Conservation (phyloP, 768 basidiomycete genomes). For the Lactifluus rugatus region DNA sequence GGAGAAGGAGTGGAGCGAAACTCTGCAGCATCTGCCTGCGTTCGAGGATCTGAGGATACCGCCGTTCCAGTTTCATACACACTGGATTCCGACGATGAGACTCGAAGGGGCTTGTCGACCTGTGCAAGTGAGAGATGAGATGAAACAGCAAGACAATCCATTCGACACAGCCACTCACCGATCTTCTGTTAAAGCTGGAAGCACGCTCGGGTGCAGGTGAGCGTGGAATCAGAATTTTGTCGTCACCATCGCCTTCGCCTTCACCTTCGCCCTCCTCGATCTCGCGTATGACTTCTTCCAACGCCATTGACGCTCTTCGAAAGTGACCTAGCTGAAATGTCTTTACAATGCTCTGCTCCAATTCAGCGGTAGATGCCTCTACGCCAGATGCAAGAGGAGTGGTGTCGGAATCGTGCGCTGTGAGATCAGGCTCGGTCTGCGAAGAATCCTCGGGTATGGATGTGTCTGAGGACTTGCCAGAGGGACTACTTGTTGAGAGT, state of each 20-base stretch:
- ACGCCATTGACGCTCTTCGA: constrained; percentile 59
- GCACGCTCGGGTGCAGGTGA: constrained; percentile 29
- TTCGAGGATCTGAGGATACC: constrained; percentile 54
- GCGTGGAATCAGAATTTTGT: constrained; percentile 69
- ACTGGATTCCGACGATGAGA: constrained; percentile 20
- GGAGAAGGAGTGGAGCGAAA: constrained; percentile 55
- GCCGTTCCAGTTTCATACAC: constrained; percentile 59
- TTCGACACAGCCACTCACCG: constrained; percentile 12
- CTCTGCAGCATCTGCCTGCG: constrained; percentile 35
- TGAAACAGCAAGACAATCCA: background rate
- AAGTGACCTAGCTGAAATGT: constrained; percentile 42
- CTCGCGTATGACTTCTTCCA: constrained; percentile 69
- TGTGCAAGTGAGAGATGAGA: background rate
- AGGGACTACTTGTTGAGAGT: constrained; percentile 5
- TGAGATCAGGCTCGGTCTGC: constrained; percentile 3
- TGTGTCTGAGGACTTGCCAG: constrained; percentile 7
- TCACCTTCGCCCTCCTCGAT: constrained; percentile 52
- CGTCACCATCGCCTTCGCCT: constrained; percentile 37
- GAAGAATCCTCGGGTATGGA: constrained; percentile 12
- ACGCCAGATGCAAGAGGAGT: constrained; percentile 17
- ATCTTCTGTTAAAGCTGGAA: constrained; percentile 10
- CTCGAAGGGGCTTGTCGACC: background rate
- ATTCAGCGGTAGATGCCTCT: constrained; percentile 28
- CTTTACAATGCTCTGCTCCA: constrained; percentile 36
- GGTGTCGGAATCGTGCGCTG: constrained; percentile 10